A percentile compares a stretch with the other conserved stretches of the same genome.
Conservation (phyloP, 306 rosid genomes). For the Cicer yamashitae region DNA sequence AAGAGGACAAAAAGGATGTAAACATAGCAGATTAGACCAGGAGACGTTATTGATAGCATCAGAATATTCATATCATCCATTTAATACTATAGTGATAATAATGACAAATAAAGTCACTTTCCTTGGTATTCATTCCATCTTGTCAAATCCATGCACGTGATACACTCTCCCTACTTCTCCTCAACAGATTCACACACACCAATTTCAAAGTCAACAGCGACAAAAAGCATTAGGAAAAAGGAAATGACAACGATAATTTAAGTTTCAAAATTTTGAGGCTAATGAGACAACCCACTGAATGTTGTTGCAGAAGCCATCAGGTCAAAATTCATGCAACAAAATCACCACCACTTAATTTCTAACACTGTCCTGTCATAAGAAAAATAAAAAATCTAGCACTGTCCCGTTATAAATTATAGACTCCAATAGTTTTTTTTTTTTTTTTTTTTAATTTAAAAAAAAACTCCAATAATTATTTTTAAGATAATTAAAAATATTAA, state of each 20-base stretch:
- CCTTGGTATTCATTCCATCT: slow-evolving; percentile 54
- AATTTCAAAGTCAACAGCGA: slow-evolving; percentile 56
- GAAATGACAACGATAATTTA: slow-evolving; percentile 34
- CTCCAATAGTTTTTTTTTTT: too few species aligned
- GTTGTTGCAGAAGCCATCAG: too few species aligned
- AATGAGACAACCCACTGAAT: not conserved
- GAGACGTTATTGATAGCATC: slow-evolving; percentile 54
- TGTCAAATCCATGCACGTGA: slow-evolving; percentile 89
- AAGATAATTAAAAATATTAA: too few species aligned
- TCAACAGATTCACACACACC: not conserved
- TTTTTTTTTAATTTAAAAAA: too few species aligned
- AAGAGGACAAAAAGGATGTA: slow-evolving; percentile 48
- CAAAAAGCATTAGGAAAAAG: slow-evolving; percentile 45
- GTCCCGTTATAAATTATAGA: too few species aligned
- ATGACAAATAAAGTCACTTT: slow-evolving; percentile 44
- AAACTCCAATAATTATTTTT: too few species aligned
- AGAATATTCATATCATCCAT: slow-evolving; percentile 58
- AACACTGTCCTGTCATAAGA: too few species aligned
- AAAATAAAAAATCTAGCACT: too few species aligned
- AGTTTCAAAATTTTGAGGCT: slow-evolving; percentile 12
- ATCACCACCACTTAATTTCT: too few species aligned
- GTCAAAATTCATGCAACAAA: too few species aligned
- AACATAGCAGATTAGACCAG: slow-evolving; percentile 34
- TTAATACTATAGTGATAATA: slow-evolving; percentile 41
- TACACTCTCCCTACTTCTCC: slow-evolving; percentile 26